Conservation (phyloP, 1,284 basidiomycete genomes). For the Heliocybe sulcata region DNA sequence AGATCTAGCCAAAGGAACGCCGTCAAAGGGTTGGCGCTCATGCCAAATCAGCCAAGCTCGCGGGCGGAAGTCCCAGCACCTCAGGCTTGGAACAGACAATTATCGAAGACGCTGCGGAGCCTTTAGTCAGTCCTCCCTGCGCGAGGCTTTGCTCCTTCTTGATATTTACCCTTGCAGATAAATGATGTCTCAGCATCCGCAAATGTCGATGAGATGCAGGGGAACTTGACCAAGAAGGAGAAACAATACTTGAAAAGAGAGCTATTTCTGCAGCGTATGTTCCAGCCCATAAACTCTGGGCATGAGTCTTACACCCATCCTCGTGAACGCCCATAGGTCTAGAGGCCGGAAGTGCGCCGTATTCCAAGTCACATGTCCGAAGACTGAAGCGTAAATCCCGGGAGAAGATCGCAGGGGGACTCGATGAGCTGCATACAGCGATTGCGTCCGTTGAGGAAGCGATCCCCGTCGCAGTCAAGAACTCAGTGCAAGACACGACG, state of each 20-base stretch:
- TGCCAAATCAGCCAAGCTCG: slow-evolving; percentile 41
- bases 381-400: slow-evolving; percentile 65
- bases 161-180: slow-evolving; percentile 25
- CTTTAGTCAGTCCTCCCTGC: slow-evolving; percentile 22
- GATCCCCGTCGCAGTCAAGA: slow-evolving; percentile 13
- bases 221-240: slow-evolving; percentile 54
- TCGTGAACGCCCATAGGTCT: slow-evolving; percentile 35
- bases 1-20: slow-evolving; percentile 50
- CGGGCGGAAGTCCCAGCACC: slow-evolving; percentile 40
- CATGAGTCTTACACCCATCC: neutral
- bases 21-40: slow-evolving; percentile 39
- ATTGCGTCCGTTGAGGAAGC: slow-evolving; percentile 43
- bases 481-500: slow-evolving; percentile 11
- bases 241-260: slow-evolving; percentile 63
- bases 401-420: slow-evolving; percentile 58
- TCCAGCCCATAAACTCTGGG: neutral
- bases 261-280: slow-evolving; percentile 57
- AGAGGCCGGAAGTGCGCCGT: slow-evolving; percentile 42
- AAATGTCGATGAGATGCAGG: slow-evolving; percentile 18
- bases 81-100: slow-evolving; percentile 43
- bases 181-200: slow-evolving; percentile 33
- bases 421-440: slow-evolving; percentile 52
- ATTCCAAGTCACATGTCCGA: slow-evolving; percentile 71
- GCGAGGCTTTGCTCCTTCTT: neutral
- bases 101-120: slow-evolving; percentile 28